Base-by-base conservation (phyloP, 495 filamentous ascomycete genomes). In the Neurospora sp. region DNA sequence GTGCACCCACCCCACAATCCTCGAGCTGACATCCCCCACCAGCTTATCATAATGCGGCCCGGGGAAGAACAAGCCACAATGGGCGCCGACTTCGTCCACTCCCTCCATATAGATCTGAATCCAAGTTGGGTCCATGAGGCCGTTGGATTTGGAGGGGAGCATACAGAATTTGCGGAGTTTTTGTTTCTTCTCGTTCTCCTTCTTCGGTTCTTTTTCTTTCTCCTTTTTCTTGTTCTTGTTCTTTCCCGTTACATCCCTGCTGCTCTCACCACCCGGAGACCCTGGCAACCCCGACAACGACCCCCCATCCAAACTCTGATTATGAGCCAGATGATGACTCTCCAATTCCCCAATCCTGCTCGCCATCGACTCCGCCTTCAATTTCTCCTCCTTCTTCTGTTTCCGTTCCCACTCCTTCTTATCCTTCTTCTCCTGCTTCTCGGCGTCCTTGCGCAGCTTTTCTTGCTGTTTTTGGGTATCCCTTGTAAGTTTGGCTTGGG, bases 51-150 rank as follows among this genome's bases (percentile, higher is more conserved):
- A 96, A 48, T 92, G 87, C 40, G 84, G 84, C 0, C 86, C 87
- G 0, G 88, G 83, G 48, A 93, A 89, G 79, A 97, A 97, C 72
- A 97, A 82, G 4, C 92, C 90, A 71, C 92, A 94, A 79, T 97
- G 94, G 4, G 94, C 94, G 9, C 87, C 89, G 5, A 97, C 92
- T 77, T 97, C 92, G 77, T 97, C 93, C 69, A 95, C 90, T 42
- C 89, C 89, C 39, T 90, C 86, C 91, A 97, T 95, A 77, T 88
- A 90, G 1, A 97, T 85, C 40, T 89, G 85, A 4, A 91, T 81
- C 94, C 94, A 97, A 69, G 88, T 87, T 39, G 88, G 79, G 54
- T 66, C 92, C 6, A 82, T 77, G 70, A 79, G 72, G 11, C 88
- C 84, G 71, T 77, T 73, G 21, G 70, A 71, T 72, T 86, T 86